These are phyloP conservation scores for Laburnicola sp. DNA, from an alignment of 2,329 filamentous ascomycete genomes.

Conservation along the genomic window DNA sequence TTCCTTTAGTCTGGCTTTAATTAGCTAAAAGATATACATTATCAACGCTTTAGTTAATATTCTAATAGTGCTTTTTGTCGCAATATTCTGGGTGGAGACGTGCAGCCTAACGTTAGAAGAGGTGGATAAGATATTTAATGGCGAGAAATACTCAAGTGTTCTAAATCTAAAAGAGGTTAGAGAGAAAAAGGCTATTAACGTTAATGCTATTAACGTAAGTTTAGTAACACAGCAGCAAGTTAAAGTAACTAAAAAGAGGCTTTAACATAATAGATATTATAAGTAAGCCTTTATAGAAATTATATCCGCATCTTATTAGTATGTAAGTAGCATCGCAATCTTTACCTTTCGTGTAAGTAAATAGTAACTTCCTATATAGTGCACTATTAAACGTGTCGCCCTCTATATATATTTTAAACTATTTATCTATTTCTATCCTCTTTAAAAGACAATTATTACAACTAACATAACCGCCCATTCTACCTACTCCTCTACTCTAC, in stretches of 20 bases:
- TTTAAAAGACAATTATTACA: too few species aligned
- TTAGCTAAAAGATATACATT: conserved; percentile 31
- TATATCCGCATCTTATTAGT: neutral
- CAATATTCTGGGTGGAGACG: conserved; percentile 32
- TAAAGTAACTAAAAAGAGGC: neutral
- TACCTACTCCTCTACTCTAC: neutral
- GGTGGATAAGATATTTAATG: conserved; percentile 22
- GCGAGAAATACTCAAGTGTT: conserved; percentile 20
- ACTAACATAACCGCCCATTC: too few species aligned
- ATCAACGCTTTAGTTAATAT: conserved; percentile 24
- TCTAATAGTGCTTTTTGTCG: conserved; percentile 39
- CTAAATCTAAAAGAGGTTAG: conserved; percentile 20
- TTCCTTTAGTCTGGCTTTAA: conserved; percentile 26
- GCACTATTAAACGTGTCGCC: too few species aligned
- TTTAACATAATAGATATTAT: neutral
- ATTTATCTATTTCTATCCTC: too few species aligned
- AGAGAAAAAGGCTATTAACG: conserved; percentile 8
- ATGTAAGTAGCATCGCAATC: too few species aligned
- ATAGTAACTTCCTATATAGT: too few species aligned
- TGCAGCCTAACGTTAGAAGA: conserved; percentile 24
- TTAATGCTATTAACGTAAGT: conserved; percentile 1
- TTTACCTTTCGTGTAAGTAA: too few species aligned
- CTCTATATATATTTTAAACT: too few species aligned
- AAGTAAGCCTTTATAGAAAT: neutral
- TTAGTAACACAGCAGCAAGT: neutral